These are phyloP conservation scores for Carex littledalei DNA, from an alignment of 176 grass and related monocot genomes.

Conservation along the genomic window DNA sequence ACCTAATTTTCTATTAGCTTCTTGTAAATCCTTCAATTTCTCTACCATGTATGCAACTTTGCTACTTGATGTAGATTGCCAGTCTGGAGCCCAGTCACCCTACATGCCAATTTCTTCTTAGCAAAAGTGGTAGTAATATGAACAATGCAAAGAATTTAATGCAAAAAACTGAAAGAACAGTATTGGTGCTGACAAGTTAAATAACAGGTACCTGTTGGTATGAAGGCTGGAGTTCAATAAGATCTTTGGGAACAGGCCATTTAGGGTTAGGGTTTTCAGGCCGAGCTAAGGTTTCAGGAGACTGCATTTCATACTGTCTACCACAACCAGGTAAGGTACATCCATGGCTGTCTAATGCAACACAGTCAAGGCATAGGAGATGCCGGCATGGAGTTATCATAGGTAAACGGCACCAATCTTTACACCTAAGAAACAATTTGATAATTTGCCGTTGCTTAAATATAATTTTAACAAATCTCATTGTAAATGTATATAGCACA, in stretches of 20 bases:
- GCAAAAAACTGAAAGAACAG: neutral
- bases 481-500: neutral
- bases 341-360: slow-evolving; percentile 82
- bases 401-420: slow-evolving; percentile 79
- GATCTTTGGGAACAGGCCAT: slow-evolving; percentile 98
- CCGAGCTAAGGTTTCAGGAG: slow-evolving; percentile 61
- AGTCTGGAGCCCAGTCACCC: slow-evolving; percentile 96
- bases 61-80: slow-evolving; percentile 92
- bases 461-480: neutral
- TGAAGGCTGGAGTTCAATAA: slow-evolving; percentile 97
- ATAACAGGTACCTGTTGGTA: slow-evolving; percentile 64
- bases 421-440: slow-evolving; percentile 54
- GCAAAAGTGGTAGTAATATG: neutral
- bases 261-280: slow-evolving; percentile 99
- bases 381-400: slow-evolving; percentile 86
- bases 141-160: neutral
- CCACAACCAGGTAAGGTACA: slow-evolving; percentile 74
- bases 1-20: slow-evolving; percentile 38
- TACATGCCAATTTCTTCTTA: slow-evolving; percentile 27
- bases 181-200: slow-evolving; percentile 3
- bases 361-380: slow-evolving; percentile 88
- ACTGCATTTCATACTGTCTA: slow-evolving; percentile 85
- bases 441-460: slow-evolving; percentile 13
- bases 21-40: slow-evolving; percentile 56
- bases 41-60: slow-evolving; percentile 89